These are phyloP conservation scores for Boechera retrofracta DNA, from an alignment of 345 rosid genomes.

Conservation along the genomic window DNA sequence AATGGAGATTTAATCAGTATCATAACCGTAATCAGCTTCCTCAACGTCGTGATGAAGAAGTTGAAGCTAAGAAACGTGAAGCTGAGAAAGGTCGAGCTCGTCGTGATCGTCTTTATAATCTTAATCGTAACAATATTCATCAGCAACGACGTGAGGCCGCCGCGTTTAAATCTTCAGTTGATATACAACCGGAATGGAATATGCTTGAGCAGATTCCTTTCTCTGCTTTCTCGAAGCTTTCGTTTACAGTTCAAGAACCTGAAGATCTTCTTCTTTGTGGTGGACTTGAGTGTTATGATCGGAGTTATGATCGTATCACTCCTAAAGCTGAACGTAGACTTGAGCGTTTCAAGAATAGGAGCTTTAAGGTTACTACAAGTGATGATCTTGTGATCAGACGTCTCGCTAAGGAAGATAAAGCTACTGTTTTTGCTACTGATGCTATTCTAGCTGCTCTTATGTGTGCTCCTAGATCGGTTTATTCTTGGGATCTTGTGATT, in stretches of 20 bases:
- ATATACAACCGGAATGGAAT: conserved; percentile 97
- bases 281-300: conserved; percentile 72
- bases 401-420: conserved; percentile 91
- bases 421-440: conserved; percentile 91
- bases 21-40: conserved; percentile 77
- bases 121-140: conserved; percentile 67
- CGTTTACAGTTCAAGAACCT: conserved; percentile 76
- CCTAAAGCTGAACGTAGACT: conserved; percentile 83
- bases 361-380: conserved; percentile 93
- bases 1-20: conserved; percentile 81
- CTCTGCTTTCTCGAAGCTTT: conserved; percentile 80
- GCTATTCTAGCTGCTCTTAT: conserved; percentile 77
- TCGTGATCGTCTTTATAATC: conserved; percentile 78
- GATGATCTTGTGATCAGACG: conserved; percentile 93
- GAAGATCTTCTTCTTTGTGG: conserved; percentile 87
- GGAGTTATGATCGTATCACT: conserved; percentile 75
- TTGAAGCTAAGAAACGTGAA: conserved; percentile 82
- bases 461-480: conserved; percentile 96
- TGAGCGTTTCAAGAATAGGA: conserved; percentile 90
- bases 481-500: conserved; percentile 96
- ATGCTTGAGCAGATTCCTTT: conserved; percentile 99
- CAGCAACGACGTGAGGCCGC: conserved; percentile 90
- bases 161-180: conserved; percentile 81
- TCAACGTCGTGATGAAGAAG: conserved; percentile 96
- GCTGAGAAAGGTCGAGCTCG: conserved; percentile 96